Evolutionary conservation across 2,329 filamentous ascomycete genomes (phyloP).

Genomic region (Fusarium acutatum): DNA sequence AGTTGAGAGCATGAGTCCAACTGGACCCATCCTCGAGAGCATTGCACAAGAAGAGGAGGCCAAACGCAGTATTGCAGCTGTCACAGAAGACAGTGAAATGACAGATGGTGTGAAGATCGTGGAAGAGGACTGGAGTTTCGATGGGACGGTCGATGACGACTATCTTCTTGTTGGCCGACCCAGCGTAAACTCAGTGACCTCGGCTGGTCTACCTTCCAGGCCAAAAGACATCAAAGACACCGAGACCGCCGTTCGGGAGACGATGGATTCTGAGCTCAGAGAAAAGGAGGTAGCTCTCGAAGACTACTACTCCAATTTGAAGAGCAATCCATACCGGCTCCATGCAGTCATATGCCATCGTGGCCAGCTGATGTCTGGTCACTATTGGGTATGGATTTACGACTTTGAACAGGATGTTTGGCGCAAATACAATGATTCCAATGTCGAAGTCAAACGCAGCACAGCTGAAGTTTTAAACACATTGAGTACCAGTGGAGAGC

Average conservation of each 20-base stretch:
- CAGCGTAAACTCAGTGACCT: not conserved
- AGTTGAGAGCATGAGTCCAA: conserved; percentile 38
- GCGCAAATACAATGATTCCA: conserved; percentile 93
- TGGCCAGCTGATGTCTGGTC: conserved; percentile 76
- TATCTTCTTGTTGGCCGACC: conserved; percentile 43
- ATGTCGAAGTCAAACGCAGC: conserved; percentile 74
- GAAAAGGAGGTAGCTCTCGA: conserved; percentile 42
- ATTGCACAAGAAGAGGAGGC: conserved; percentile 10
- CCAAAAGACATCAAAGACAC: conserved; percentile 29
- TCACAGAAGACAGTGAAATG: not conserved
- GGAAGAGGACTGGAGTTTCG: conserved; percentile 50
- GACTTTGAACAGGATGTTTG: conserved; percentile 85
- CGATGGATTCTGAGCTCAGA: conserved; percentile 54
- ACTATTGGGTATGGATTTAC: conserved; percentile 97
- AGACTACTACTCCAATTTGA: conserved; percentile 58
- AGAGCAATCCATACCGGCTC: conserved; percentile 77
- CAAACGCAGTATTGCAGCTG: not conserved
- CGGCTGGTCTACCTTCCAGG: not conserved
- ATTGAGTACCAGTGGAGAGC: conserved; percentile 75
- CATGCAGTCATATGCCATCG: conserved; percentile 95
- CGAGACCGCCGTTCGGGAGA: conserved; percentile 50
- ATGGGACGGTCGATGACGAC: conserved; percentile 50
- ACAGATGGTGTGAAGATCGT: not conserved
- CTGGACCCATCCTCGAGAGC: conserved; percentile 42
- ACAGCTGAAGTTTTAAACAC: conserved; percentile 73